phyloP scores from a whole-genome alignment of 148 eudicot species.

The Camellia lanceoleosa region DNA sequence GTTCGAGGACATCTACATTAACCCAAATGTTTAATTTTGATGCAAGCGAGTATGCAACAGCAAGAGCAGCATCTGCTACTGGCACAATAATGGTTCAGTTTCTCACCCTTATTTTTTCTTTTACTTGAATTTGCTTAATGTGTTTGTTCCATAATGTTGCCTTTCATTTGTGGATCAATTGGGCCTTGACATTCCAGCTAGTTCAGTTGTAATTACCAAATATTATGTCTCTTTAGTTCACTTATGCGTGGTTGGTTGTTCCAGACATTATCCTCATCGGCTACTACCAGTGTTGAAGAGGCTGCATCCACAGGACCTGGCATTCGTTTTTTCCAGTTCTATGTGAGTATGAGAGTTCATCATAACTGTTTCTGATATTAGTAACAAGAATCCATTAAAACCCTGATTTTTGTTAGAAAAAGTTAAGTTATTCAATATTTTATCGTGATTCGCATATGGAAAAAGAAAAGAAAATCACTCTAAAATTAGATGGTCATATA shows the following conservation, averaged over 20 bases:
- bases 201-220: not conserved
- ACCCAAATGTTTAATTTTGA: not conserved
- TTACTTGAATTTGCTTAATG: not conserved
- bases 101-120: constrained; percentile 1
- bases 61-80: constrained; percentile 82
- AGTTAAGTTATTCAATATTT: not conserved
- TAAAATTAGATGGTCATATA: not conserved
- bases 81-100: constrained; percentile 77
- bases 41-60: constrained; percentile 87
- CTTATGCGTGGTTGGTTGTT: constrained; percentile 17
- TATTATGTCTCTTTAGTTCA: not conserved
- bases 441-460: not conserved
- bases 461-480: not conserved
- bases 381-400: not conserved
- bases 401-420: not conserved
- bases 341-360: constrained; percentile 49
- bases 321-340: constrained; percentile 80
- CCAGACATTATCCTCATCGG: constrained; percentile 78
- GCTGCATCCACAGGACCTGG: constrained; percentile 85
- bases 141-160: not conserved
- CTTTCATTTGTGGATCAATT: not conserved
- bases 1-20: too few relatives aligned
- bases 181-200: not conserved
- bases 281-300: constrained; percentile 86
- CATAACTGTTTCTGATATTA: not conserved